phyloP scores from a whole-genome alignment of 306 rosid genomes.

The Cercis canadensis region DNA sequence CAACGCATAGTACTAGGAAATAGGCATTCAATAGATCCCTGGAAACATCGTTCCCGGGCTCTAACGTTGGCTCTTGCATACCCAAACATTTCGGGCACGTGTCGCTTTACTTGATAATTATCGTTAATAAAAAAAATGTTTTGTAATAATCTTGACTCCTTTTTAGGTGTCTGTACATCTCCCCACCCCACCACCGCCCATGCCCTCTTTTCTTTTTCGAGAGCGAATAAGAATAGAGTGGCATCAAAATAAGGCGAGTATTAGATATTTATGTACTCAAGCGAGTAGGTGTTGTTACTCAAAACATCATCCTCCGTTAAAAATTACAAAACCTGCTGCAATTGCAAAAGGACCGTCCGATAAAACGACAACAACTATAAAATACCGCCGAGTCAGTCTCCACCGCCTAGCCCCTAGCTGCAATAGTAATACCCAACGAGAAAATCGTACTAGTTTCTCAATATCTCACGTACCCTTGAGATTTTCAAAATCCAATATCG shows the following conservation, averaged over 20 bases:
- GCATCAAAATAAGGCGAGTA: constrained; percentile 6
- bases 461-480: neutral
- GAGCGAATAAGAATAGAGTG: neutral
- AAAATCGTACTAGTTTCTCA: neutral
- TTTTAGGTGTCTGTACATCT: too few species aligned
- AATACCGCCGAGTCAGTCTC: constrained; percentile 3
- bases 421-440: neutral
- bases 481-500: neutral
- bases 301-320: too few species aligned
- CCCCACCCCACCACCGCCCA: too few species aligned
- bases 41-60: too few species aligned
- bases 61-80: too few species aligned
- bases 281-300: neutral
- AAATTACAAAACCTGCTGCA: too few species aligned
- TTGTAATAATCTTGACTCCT: too few species aligned
- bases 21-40: too few species aligned
- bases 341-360: constrained; percentile 12
- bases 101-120: neutral
- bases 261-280: neutral
- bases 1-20: too few species aligned
- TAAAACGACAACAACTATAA: neutral
- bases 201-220: too few species aligned
- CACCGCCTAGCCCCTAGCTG: constrained; percentile 19
- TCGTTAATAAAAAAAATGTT: neutral
- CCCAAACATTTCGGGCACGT: too few species aligned